Conservation (phyloP, 225 moss, liverwort and hornwort genomes). For the Asterella californica region DNA sequence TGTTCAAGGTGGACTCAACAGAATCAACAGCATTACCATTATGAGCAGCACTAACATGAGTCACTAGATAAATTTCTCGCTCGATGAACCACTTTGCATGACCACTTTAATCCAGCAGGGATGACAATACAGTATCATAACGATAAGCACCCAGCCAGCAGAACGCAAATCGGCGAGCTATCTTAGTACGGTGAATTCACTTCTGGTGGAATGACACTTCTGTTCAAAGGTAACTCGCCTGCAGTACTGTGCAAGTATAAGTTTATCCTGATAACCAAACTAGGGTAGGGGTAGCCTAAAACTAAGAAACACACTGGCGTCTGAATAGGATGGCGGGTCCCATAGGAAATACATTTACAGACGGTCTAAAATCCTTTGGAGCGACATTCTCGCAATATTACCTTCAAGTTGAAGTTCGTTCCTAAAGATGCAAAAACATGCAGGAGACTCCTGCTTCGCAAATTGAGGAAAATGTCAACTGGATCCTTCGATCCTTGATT, state of each 20-base stretch:
- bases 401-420: slow-evolving; percentile 76
- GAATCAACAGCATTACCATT: not conserved
- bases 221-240: not conserved
- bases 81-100: too few species aligned
- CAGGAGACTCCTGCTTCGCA: slow-evolving; percentile 89
- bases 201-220: too few species aligned
- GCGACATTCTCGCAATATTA: slow-evolving; percentile 20
- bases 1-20: not conserved
- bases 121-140: too few species aligned
- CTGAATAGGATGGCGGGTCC: not conserved
- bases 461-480: slow-evolving; percentile 71
- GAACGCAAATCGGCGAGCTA: too few species aligned
- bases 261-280: not conserved
- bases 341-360: not conserved
- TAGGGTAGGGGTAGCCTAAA: too few species aligned
- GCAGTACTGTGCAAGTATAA: not conserved
- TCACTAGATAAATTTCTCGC: not conserved
- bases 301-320: too few species aligned
- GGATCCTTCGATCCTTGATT: slow-evolving; percentile 66
- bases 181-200: too few species aligned
- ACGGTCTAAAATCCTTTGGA: not conserved
- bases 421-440: slow-evolving; percentile 85
- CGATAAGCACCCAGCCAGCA: too few species aligned
- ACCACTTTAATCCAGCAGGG: too few species aligned
- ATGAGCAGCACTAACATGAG: not conserved